Base-by-base conservation (phyloP, 805 yeast species). In the Priceomyces medius region DNA sequence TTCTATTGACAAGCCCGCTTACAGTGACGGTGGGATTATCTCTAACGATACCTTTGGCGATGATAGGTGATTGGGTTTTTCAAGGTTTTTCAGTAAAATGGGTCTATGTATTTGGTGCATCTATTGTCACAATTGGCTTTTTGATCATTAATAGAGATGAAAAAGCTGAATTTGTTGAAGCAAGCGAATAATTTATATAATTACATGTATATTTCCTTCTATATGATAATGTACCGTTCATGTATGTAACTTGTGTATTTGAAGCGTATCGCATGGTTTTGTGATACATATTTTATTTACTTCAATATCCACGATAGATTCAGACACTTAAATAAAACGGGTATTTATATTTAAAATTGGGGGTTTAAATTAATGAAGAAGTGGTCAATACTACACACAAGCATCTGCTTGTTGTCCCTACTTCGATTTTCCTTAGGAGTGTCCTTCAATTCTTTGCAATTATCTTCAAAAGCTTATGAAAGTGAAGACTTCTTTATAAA, bases 21-120 rank as follows among this genome's bases (percentile, higher is more conserved):
- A 90, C 96, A 0, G 98, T 91, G 2, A 93, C 99, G 0, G 95
- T 93, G 8, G 99, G 99, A 0, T 71, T 93, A 21, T 84, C 96
- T 16, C 79, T 90, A 45, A 91, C 98, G 0, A 93, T 93, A 14
- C 99, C 99, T 2, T 75, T 93, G 38, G 96, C 97, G 0, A 86
- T 93, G 87, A 61, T 88, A 23, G 96, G 97, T 21, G 99, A 93
- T 59, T 73, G 88, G 60, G 42, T 88, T 4, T 68, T 89, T 49
- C 84, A 86, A 56, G 79, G 77, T 24, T 80, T 83, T 48, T 59
- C 67, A 26, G 75, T 87, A 53, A 75, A 87, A 13, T 50, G 73
- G 31, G 56, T 80, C 42, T 93, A 93, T 57, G 63, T 84, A 9
- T 51, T 84, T 27, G 98, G 98, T 1, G 98, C 98, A 2, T 53